These are phyloP conservation scores for Daldinia concentrica DNA, from an alignment of 495 filamentous ascomycete species.

Conservation along the genomic window DNA sequence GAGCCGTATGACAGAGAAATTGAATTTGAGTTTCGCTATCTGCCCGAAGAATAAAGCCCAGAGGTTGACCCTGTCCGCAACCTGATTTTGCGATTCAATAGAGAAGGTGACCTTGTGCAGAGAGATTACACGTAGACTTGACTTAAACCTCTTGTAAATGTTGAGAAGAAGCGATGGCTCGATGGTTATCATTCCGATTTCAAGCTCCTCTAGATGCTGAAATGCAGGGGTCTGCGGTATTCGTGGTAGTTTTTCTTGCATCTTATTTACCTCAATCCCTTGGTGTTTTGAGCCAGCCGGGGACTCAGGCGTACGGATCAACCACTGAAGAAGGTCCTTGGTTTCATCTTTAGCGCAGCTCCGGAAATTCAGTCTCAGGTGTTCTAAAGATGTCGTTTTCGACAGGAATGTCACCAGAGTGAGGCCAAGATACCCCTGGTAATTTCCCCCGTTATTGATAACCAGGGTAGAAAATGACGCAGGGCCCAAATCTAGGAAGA, in stretches of 20 bases:
- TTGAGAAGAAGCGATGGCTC: constrained; percentile 32
- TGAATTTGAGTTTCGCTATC: constrained; percentile 29
- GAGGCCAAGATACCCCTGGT: constrained; percentile 10
- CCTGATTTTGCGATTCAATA: not conserved
- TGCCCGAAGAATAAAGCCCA: constrained; percentile 42
- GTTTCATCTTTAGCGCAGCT: not conserved
- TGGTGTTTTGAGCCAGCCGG: not conserved
- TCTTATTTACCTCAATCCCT: not conserved
- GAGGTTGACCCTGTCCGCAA: constrained; percentile 28
- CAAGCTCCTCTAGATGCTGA: constrained; percentile 47
- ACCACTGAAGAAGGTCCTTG: constrained; percentile 39
- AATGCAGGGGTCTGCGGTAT: constrained; percentile 32
- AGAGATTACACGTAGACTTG: constrained; percentile 46
- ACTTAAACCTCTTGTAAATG: constrained; percentile 48
- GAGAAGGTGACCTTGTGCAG: constrained; percentile 46
- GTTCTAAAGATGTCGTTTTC: constrained; percentile 39
- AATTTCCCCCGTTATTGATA: not conserved
- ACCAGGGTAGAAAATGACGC: not conserved
- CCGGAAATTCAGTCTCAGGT: constrained; percentile 48
- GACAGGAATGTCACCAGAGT: constrained; percentile 40
- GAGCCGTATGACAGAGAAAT: constrained; percentile 15
- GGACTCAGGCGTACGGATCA: constrained; percentile 3
- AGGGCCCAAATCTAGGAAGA: constrained; percentile 50
- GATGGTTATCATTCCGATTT: constrained; percentile 49
- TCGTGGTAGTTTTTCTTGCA: constrained; percentile 13